These are phyloP conservation scores for Fusarium citri DNA, from an alignment of 2,329 filamentous ascomycete genomes.

Conservation along the genomic window DNA sequence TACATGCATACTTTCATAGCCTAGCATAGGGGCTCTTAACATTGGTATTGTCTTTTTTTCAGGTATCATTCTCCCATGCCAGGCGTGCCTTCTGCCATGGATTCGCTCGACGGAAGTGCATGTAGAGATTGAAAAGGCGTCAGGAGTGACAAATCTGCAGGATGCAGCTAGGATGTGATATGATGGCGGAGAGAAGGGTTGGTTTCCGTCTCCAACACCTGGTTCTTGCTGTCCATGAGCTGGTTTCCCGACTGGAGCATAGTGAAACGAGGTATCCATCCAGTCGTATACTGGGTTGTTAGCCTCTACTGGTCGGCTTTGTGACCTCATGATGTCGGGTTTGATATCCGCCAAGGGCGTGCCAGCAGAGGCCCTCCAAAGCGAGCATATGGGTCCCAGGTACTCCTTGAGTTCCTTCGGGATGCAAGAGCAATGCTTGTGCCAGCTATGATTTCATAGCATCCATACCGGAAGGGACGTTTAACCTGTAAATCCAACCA, in stretches of 20 bases:
- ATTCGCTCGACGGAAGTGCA: not conserved
- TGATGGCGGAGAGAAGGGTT: slow-evolving; percentile 5
- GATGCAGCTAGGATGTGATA: slow-evolving; percentile 5
- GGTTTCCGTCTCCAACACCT: slow-evolving; percentile 2
- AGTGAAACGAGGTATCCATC: slow-evolving; percentile 9
- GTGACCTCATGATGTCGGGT: slow-evolving; percentile 4
- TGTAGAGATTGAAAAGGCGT: slow-evolving; percentile 2
- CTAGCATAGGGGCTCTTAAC: not conserved
- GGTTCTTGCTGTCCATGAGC: not conserved
- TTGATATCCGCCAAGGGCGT: slow-evolving; percentile 17
- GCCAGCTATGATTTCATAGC: slow-evolving; percentile 27
- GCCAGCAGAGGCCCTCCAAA: not conserved
- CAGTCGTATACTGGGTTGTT: slow-evolving; percentile 1
- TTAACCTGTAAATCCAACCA: not conserved
- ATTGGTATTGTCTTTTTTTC: slow-evolving; percentile 7
- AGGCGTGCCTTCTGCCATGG: slow-evolving; percentile 5
- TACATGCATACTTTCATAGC: slow-evolving; percentile 4
- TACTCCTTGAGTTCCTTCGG: slow-evolving; percentile 16
- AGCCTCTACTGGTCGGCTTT: not conserved
- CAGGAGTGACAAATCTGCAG: slow-evolving; percentile 17
- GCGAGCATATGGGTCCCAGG: not conserved
- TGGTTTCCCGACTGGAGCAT: slow-evolving; percentile 6
- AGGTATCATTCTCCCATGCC: not conserved
- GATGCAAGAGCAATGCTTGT: slow-evolving; percentile 13
- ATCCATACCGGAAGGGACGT: slow-evolving; percentile 22